These are phyloP conservation scores for Naganishia vishniacii DNA, from an alignment of 768 basidiomycete genomes.

Conservation along the genomic window DNA sequence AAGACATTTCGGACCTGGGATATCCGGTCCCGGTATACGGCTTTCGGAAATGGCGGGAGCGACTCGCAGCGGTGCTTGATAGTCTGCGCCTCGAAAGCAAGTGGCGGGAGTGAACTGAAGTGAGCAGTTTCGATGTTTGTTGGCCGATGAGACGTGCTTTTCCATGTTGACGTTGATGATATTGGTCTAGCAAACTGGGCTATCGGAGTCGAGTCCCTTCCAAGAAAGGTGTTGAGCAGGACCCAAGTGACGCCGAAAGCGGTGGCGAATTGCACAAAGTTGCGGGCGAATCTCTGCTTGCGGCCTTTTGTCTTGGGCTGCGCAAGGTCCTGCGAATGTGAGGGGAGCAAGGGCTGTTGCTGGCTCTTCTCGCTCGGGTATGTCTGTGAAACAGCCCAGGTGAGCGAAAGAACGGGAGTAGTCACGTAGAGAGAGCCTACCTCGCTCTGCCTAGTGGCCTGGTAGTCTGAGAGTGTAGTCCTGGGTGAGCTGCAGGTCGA, in stretches of 20 bases:
- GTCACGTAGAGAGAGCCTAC: too few relatives aligned
- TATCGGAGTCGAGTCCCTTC: not conserved
- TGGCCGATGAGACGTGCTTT: not conserved
- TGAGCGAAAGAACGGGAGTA: not conserved
- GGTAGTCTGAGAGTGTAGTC: not conserved
- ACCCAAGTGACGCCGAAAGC: constrained; percentile 10
- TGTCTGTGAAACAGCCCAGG: not conserved
- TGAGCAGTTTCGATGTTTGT: not conserved
- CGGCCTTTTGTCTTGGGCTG: not conserved
- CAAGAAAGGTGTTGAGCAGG: not conserved
- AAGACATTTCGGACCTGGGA: not conserved
- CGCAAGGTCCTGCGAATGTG: not conserved
- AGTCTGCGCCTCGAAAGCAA: not conserved
- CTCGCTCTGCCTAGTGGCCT: too few relatives aligned
- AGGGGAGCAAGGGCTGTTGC: not conserved
- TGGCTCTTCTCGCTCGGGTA: not conserved
- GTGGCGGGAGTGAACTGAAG: not conserved
- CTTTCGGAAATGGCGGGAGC: constrained; percentile 1
- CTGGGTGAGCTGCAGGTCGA: not conserved
- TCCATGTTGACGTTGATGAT: not conserved
- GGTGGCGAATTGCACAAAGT: not conserved
- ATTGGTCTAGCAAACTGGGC: not conserved
- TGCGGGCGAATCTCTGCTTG: not conserved
- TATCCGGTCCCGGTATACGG: constrained; percentile 10
- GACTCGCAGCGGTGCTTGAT: constrained; percentile 11